These are phyloP conservation scores for Nissolia schottii DNA, from an alignment of 306 rosid species.

Conservation along the genomic window DNA sequence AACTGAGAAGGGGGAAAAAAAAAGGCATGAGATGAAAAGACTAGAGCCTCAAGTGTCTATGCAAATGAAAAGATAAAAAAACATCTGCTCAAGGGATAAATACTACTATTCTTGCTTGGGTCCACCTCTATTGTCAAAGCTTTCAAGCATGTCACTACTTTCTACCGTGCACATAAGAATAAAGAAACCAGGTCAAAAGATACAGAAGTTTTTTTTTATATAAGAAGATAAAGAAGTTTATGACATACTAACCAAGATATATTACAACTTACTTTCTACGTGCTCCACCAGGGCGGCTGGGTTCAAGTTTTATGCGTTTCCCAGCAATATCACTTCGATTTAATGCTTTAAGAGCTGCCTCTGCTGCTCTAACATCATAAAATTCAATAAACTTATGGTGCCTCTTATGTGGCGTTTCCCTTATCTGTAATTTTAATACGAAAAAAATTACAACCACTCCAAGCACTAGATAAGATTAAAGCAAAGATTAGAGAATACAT, in stretches of 20 bases:
- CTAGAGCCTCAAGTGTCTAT: background rate
- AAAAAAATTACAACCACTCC: background rate
- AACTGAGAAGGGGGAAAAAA: background rate
- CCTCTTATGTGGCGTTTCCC: constrained; percentile 95
- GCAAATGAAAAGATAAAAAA: background rate
- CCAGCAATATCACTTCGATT: constrained; percentile 96
- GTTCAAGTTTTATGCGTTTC: constrained; percentile 93
- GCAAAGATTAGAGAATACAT: background rate
- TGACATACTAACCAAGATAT: background rate
- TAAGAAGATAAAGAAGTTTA: background rate
- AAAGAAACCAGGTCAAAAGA: background rate
- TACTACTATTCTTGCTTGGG: background rate
- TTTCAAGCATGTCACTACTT: background rate
- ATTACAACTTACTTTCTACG: constrained; percentile 72
- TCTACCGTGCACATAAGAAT: background rate
- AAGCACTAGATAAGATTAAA: constrained; percentile 10
- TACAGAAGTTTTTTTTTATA: background rate
- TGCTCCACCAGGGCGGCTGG: constrained; percentile 98
- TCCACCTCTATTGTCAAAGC: background rate
- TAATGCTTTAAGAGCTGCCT: constrained; percentile 83
- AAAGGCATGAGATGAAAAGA: background rate
- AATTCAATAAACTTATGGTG: constrained; percentile 92
- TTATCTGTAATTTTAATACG: constrained; percentile 54
- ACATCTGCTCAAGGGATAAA: background rate
- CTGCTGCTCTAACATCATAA: constrained; percentile 90